phyloP scores from a whole-genome alignment of 495 filamentous ascomycete species.

The Hypoxylon cercidicola region DNA sequence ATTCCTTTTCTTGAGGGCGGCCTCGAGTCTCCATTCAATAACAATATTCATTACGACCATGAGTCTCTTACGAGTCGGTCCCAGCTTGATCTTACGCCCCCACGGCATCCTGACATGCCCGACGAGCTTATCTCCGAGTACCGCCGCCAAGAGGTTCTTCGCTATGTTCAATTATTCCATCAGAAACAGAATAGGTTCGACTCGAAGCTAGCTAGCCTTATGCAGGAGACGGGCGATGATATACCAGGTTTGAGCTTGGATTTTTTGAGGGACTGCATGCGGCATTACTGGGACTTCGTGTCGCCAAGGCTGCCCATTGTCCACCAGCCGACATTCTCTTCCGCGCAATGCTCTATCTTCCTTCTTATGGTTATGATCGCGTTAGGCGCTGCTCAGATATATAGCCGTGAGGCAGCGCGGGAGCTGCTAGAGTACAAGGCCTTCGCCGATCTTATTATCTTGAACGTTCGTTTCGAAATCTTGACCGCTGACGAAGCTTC shows the following conservation, averaged over 20 bases:
- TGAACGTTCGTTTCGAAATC: conserved; percentile 86
- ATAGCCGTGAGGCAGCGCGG: conserved; percentile 74
- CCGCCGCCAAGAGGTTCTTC: conserved; percentile 80
- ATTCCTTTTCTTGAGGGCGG: conserved; percentile 62
- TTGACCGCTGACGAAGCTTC: conserved; percentile 87
- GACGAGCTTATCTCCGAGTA: conserved; percentile 85
- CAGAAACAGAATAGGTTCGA: conserved; percentile 76
- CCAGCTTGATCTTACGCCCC: conserved; percentile 79
- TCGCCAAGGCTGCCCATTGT: conserved; percentile 93
- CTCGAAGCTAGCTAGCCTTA: conserved; percentile 74
- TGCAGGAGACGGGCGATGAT: conserved; percentile 74
- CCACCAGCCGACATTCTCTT: conserved; percentile 90
- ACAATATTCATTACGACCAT: conserved; percentile 63
- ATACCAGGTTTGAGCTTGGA: conserved; percentile 79
- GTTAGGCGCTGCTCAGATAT: conserved; percentile 88
- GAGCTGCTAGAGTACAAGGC: conserved; percentile 76
- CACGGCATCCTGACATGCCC: conserved; percentile 72
- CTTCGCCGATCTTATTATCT: conserved; percentile 83
- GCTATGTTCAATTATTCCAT: conserved; percentile 81
- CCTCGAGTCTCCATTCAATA: conserved; percentile 61
- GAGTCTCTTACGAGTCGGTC: conserved; percentile 69
- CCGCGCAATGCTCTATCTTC: conserved; percentile 80
- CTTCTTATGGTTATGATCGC: conserved; percentile 89
- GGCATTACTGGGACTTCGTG: conserved; percentile 92
- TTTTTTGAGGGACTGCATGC: conserved; percentile 93